Conservation (phyloP, 1,139 yeast species). For the Kazachstania sp. region DNA sequence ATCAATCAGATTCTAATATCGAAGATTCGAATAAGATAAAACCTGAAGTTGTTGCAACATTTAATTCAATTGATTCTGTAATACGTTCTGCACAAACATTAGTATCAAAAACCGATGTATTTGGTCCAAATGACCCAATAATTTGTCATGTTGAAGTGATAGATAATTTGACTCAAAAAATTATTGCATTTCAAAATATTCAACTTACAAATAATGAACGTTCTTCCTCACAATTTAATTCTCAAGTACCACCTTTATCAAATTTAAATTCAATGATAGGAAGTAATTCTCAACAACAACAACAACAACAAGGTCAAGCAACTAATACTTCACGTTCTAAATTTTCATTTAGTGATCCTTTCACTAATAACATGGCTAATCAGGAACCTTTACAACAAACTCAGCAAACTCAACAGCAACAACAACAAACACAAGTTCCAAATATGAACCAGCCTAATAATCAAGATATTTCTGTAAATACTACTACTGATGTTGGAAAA, state of each 20-base stretch:
- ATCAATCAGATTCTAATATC: neutral
- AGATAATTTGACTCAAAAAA: slow-evolving; percentile 30
- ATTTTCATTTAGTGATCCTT: slow-evolving; percentile 62
- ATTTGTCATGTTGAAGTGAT: slow-evolving; percentile 47
- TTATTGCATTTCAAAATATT: slow-evolving; percentile 18
- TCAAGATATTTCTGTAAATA: slow-evolving; percentile 7
- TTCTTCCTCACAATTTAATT: slow-evolving; percentile 1
- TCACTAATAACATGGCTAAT: slow-evolving; percentile 30
- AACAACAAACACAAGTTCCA: slow-evolving; percentile 3
- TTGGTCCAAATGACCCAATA: slow-evolving; percentile 48
- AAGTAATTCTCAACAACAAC: slow-evolving; percentile 24
- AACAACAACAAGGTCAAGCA: slow-evolving; percentile 10
- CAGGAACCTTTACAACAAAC: slow-evolving; percentile 8
- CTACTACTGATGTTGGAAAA: slow-evolving; percentile 40
- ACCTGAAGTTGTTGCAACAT: slow-evolving; percentile 48
- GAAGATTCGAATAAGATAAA: slow-evolving; percentile 6
- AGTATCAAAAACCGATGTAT: slow-evolving; percentile 50
- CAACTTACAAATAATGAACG: neutral
- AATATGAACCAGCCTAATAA: slow-evolving; percentile 9
- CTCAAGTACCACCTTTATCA: neutral
- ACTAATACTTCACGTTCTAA: slow-evolving; percentile 52
- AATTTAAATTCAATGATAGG: slow-evolving; percentile 5
- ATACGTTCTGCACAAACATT: slow-evolving; percentile 61
- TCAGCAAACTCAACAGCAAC: neutral
- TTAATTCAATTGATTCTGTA: slow-evolving; percentile 57